phyloP scores from a whole-genome alignment of 441 rosid species.

The Geranium incanum region DNA sequence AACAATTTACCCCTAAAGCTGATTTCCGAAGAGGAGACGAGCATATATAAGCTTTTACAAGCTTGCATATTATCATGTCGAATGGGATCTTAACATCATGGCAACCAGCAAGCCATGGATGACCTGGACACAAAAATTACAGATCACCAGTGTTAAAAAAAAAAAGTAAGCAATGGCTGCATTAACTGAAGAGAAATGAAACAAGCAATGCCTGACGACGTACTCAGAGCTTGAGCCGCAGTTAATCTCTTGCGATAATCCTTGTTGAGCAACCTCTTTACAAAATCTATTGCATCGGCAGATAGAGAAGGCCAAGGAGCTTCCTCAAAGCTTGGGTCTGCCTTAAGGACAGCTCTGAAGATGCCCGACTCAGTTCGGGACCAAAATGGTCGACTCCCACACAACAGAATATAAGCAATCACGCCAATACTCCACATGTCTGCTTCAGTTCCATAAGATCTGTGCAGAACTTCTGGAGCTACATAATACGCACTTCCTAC shows the following conservation, averaged over 20 bases:
- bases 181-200: constrained; percentile 8
- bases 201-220: constrained; percentile 25
- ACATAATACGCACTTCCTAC: constrained; percentile 97
- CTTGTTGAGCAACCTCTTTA: constrained; percentile 61
- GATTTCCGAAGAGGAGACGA: constrained; percentile 81
- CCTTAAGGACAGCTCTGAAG: constrained; percentile 81
- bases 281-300: constrained; percentile 77
- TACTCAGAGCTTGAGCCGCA: constrained; percentile 88
- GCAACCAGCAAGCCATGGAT: constrained; percentile 73
- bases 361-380: constrained; percentile 94
- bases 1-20: constrained; percentile 67
- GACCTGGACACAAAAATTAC: constrained; percentile 45
- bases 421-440: constrained; percentile 99
- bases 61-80: constrained; percentile 66
- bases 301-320: constrained; percentile 87
- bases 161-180: no score
- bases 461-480: constrained; percentile 94
- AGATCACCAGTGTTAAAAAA: background rate
- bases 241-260: constrained; percentile 84
- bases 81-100: constrained; percentile 53
- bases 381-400: constrained; percentile 78
- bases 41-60: constrained; percentile 66
- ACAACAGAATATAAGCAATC: constrained; percentile 49
- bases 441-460: constrained; percentile 86
- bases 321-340: constrained; percentile 77